Base-by-base conservation (phyloP, 164 flowering plant species). In the Vitis labrusca region DNA sequence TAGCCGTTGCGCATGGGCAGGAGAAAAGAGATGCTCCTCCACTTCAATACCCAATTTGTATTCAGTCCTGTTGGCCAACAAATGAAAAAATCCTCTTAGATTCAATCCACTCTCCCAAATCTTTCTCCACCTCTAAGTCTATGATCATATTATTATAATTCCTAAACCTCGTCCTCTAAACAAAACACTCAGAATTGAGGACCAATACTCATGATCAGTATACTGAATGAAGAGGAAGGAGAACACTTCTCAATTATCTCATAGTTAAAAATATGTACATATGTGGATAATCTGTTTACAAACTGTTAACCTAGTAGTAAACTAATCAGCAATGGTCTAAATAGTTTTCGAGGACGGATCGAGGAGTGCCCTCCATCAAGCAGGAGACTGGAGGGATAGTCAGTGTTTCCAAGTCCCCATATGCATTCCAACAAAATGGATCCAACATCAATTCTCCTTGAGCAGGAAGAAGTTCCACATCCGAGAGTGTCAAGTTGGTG, bases 371-470 rank as follows among this genome's bases (percentile, higher is more conserved):
- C 44, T 37, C 44, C 6, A 55, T 3, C 30, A 14, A 5, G 10
- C 19, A 52, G 9, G 11, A 61, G 30, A 15, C 61, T 14, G 94
- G 98, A 12, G 98, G 98, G 63, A 89, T 81, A 0, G 83, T 89
- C 2, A 85, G 70, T 9, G 90, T 80, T 60, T 74, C 75, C 12
- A 74, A 50, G 50, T 61, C 78, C 16, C 98, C 98, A 64, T 92
- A 92, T 11, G 92, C 97, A 74, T 86, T 94, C 97, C 96, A 90
- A 74, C 98, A 94, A 66, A 81, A 84, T 1, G 97, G 86, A 49
- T 84, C 85, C 27, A 66, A 37, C 9, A 87, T 49, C 3, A 60
- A 27, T 30, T 80, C 78, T 2, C 89, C 94, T 52, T 80, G 17
- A 0, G 90, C 82, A 1, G 98, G 96, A 54, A 82, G 77, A 60